Evolutionary conservation across 441 rosid genomes (phyloP).

Genomic region (Gossypium gossypioides): DNA sequence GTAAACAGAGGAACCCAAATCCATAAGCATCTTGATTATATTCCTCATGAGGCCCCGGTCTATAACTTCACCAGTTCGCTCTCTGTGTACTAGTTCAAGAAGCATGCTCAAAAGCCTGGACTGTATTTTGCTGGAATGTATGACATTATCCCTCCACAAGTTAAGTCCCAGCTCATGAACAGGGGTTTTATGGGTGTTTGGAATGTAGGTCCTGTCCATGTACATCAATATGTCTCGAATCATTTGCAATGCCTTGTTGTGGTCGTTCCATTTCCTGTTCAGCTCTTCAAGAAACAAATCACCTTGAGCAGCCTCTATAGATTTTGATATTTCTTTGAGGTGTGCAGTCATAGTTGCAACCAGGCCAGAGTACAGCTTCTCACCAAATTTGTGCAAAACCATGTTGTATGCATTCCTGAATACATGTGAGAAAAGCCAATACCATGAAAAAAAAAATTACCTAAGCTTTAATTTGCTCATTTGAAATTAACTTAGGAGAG

Average conservation of each 20-base stretch:
- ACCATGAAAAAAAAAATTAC: neutral
- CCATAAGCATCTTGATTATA: slow-evolving; percentile 84
- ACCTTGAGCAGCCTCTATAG: slow-evolving; percentile 84
- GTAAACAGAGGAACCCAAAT: slow-evolving; percentile 78
- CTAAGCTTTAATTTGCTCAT: neutral
- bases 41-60: slow-evolving; percentile 92
- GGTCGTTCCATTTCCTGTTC: slow-evolving; percentile 93
- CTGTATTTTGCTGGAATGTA: slow-evolving; percentile 66
- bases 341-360: slow-evolving; percentile 84
- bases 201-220: slow-evolving; percentile 91
- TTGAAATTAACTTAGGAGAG: neutral
- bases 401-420: slow-evolving; percentile 92
- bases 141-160: slow-evolving; percentile 82
- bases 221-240: slow-evolving; percentile 95
- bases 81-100: slow-evolving; percentile 76
- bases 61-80: slow-evolving; percentile 83
- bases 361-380: slow-evolving; percentile 70
- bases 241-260: slow-evolving; percentile 93
- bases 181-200: slow-evolving; percentile 64
- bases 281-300: slow-evolving; percentile 80
- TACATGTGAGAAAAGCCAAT: slow-evolving; percentile 6
- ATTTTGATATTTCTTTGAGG: slow-evolving; percentile 71
- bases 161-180: slow-evolving; percentile 89
- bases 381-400: slow-evolving; percentile 98
- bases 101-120: slow-evolving; percentile 63